Evolutionary conservation across 768 basidiomycete genomes (phyloP).

Genomic region (Gloeophyllum trabeum): DNA sequence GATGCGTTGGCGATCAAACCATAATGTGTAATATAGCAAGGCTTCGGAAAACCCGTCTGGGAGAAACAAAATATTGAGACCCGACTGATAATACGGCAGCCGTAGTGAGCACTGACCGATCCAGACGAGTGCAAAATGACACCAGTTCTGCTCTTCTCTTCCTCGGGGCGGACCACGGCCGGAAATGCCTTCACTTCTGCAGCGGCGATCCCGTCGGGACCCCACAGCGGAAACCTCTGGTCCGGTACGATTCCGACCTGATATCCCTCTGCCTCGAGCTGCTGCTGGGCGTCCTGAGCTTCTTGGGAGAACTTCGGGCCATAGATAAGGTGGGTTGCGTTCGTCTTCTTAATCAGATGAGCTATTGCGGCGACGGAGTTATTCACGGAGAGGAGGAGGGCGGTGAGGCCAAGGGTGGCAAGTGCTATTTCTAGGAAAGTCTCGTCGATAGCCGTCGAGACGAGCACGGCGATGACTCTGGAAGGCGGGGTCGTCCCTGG

Average conservation of each 20-base stretch:
- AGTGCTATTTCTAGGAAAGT: conserved; percentile 30
- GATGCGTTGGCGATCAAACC: too few relatives aligned
- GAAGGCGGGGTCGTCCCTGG: conserved; percentile 18
- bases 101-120: conserved; percentile 14
- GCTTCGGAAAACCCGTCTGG: too few relatives aligned
- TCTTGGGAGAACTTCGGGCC: conserved; percentile 22
- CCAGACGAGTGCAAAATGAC: conserved; percentile 36
- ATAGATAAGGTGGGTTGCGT: conserved; percentile 27
- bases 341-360: conserved; percentile 26
- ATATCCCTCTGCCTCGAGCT: conserved; percentile 15
- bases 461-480: conserved; percentile 24
- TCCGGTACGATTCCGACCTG: conserved; percentile 17
- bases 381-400: conserved; percentile 30
- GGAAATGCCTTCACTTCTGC: conserved; percentile 16
- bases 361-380: conserved; percentile 34
- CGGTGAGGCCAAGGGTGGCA: conserved; percentile 24
- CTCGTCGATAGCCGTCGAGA: conserved; percentile 27
- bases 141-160: conserved; percentile 20
- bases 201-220: conserved; percentile 21
- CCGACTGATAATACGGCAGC: too few relatives aligned
- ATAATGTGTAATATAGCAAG: too few relatives aligned
- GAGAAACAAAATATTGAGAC: too few relatives aligned
- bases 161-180: conserved; percentile 17
- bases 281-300: conserved; percentile 20
- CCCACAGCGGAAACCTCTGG: conserved; percentile 28